Percentiles rank a stretch among this genome's conserved stretches.
Evolutionary conservation across 805 yeast species (phyloP).

Genomic region (Clavispora fructus): DNA sequence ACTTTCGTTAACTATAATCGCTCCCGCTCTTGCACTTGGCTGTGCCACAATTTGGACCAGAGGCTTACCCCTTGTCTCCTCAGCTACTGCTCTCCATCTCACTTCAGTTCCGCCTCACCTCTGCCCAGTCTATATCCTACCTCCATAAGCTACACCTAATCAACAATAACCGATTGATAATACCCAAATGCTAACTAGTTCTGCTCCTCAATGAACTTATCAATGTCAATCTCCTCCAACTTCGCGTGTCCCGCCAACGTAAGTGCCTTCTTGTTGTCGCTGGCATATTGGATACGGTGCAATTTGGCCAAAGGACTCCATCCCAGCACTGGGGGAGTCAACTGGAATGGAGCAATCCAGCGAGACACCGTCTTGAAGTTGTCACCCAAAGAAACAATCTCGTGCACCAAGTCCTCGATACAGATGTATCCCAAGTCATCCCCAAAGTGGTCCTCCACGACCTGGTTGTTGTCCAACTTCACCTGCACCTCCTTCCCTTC

Average conservation of each 20-base stretch:
- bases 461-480: slow-evolving; percentile 66
- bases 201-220: slow-evolving; percentile 60
- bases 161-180: background rate
- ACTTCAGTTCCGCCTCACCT: too few species aligned
- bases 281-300: slow-evolving; percentile 54
- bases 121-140: too few species aligned
- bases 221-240: slow-evolving; percentile 68
- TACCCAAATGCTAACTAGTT: slow-evolving; percentile 32
- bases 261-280: slow-evolving; percentile 43
- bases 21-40: too few species aligned
- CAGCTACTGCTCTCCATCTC: too few species aligned
- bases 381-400: slow-evolving; percentile 58
- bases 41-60: too few species aligned
- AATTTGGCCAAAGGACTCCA: slow-evolving; percentile 70
- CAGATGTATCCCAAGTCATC: slow-evolving; percentile 59
- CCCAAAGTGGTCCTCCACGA: slow-evolving; percentile 68
- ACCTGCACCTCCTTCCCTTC: slow-evolving; percentile 24
- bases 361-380: slow-evolving; percentile 54
- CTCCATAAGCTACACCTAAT: background rate
- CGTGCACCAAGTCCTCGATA: slow-evolving; percentile 76
- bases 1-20: too few species aligned
- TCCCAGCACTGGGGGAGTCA: slow-evolving; percentile 67
- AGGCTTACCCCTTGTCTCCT: too few species aligned
- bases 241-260: slow-evolving; percentile 63
- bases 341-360: slow-evolving; percentile 66